Evolutionary conservation across 2,329 filamentous ascomycete species (phyloP), one percentile per base, ranked within the genome.

Genomic region (Metarhizium humberi): DNA sequence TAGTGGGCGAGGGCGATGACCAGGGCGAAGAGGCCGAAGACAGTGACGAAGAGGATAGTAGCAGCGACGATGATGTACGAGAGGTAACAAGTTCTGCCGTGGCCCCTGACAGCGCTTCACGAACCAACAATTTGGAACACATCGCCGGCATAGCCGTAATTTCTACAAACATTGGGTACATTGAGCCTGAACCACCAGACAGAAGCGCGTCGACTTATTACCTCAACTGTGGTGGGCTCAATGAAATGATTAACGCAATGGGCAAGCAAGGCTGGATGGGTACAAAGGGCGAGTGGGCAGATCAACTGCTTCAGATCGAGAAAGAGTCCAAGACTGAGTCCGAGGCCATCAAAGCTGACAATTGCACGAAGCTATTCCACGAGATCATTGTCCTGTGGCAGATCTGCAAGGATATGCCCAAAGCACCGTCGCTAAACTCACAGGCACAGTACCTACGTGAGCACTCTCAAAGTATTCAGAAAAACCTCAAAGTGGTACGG

Each of bases 131-230:
- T 34, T 16, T 18, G 25, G 40, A 48, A 25, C 25, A 49, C 38
- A 51, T 43, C 16, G 40, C 50, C 16, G 16, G 29, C 8, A 14
- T 36, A 16, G 13, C 30, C 14, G 18, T 20, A 8, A 51, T 53
- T 30, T 25, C 52, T 3, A 47, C 34, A 6, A 20, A 55, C 20
- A 57, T 55, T 50, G 25, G 2, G 16, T 55, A 57, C 14, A 53
- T 57, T 13, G 50, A 57, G 40, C 56, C 52, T 16, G 50, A 57
- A 51, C 46, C 36, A 4, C 45, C 43, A 18, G 53, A 36, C 25
- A 38, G 6, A 32, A 3, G 14, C 18, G 16, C 46, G 6, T 7
- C 16, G 11, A 55, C 20, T 2, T 20, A 20, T n/a, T 32, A 30
- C 6, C 6, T 57, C 8, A 14, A 11, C 18, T 56, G 56, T 40